Base-by-base conservation (phyloP, 352 stramenopile genomes). In the Stramenopiles sp. region DNA sequence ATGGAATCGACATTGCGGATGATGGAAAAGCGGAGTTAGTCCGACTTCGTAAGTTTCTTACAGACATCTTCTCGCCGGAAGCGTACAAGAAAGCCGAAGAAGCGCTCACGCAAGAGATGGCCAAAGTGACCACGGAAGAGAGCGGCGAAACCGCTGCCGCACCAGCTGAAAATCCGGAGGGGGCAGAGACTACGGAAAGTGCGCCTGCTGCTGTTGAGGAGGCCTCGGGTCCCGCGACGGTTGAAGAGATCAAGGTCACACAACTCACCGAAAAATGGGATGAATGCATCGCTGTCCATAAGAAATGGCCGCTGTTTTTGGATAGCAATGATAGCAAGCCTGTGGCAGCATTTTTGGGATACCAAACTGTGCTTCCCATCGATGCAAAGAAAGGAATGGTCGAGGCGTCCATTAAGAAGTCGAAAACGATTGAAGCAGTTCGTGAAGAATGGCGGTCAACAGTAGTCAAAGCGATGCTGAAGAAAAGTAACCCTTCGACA, bases 341-440 rank as follows among this genome's bases (percentile, higher is more conserved):
- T 18, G 43, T 63, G 12, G 43, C 43, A 63, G 25, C 43, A 12
- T 63, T 63, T 63, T 63, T 63, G 25, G 43, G 43, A 12, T 63
- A 63, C 25, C 43, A 63, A 63, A 12, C 12, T 18, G 25, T 18
- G 12, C 12, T 63, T 12, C 12, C 43, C 43, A 63, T 63, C 25
- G 43, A 63, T 63, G 43, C 43, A 63, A 63, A 63, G 43, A 63
- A 63, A 63, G 43, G 43, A 18, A 63, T 63, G 43, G 43, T 63
- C 25, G 43, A 63, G 25, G 12, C 43, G 25, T 18, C 12, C 25
- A 63, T 63, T 25, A 63, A 63, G 25, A 63, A 63, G 25, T 18
- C 43, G 25, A 63, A 63, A 63, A 63, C 12, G 12, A 63, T 63
- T 25, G 43, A 63, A 25, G 43, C 12, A 63, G 43, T 63, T 63